Conservation (phyloP, 768 basidiomycete species). For the Myochromella boudieri region DNA sequence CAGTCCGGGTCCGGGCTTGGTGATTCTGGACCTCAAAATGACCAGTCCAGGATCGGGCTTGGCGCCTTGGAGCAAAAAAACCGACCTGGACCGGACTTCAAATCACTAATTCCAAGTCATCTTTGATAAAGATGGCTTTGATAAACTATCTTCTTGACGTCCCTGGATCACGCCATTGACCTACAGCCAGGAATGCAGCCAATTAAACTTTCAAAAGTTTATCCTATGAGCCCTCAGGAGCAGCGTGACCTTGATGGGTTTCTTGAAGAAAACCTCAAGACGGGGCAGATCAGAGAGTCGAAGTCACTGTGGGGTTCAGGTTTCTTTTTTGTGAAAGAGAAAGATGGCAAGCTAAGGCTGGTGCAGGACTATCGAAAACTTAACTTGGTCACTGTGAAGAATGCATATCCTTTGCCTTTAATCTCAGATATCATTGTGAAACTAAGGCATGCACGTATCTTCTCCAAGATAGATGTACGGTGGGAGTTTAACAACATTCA, state of each 20-base stretch:
- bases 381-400: slow-evolving; percentile 32
- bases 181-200: slow-evolving; percentile 27
- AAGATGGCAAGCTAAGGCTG: slow-evolving; percentile 21
- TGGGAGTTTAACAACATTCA: slow-evolving; percentile 36
- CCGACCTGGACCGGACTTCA: too few species aligned
- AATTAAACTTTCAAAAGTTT: slow-evolving; percentile 29
- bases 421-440: slow-evolving; percentile 27
- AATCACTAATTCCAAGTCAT: background rate
- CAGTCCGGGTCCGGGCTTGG: too few species aligned
- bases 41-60: too few species aligned
- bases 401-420: slow-evolving; percentile 30
- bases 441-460: slow-evolving; percentile 22
- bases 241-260: slow-evolving; percentile 25
- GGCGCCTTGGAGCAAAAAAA: too few species aligned
- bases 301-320: slow-evolving; percentile 23
- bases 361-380: too few species aligned
- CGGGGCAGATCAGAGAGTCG: slow-evolving; percentile 21
- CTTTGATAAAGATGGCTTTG: slow-evolving; percentile 17
- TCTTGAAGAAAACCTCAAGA: slow-evolving; percentile 26
- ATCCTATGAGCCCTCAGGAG: slow-evolving; percentile 30
- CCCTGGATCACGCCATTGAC: slow-evolving; percentile 37
- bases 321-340: slow-evolving; percentile 27
- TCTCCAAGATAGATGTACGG: slow-evolving; percentile 37
- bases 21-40: too few species aligned
- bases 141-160: slow-evolving; percentile 25